A percentile compares a stretch with the other conserved stretches of the same genome.
Conservation (phyloP, 371 early-diverging fungal genomes). For the Syncephalastrum racemosum region DNA sequence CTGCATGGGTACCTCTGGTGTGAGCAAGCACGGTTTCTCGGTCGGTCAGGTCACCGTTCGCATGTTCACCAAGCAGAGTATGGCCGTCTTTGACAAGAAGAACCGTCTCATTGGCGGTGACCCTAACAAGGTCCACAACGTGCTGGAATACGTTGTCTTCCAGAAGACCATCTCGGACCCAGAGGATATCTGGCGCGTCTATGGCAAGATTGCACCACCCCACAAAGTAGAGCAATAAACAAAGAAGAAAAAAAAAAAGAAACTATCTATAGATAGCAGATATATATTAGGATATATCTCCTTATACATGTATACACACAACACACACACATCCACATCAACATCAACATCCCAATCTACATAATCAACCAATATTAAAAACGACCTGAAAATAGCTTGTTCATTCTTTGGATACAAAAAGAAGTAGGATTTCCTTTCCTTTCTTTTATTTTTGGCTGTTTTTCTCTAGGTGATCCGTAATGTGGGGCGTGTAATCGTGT, state of each 20-base stretch:
- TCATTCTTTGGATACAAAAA: too few relatives aligned
- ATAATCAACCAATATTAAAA: too few relatives aligned
- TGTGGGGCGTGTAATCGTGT: too few relatives aligned
- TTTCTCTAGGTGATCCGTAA: too few relatives aligned
- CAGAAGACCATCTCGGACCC: conserved; percentile 67
- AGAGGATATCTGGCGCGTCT: conserved; percentile 69
- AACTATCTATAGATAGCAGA: not conserved
- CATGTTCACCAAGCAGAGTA: conserved; percentile 72
- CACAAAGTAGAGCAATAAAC: conserved; percentile 33
- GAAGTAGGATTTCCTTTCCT: too few relatives aligned
- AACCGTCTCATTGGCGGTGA: conserved; percentile 57
- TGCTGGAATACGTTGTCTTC: conserved; percentile 71
- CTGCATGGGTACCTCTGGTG: conserved; percentile 42
- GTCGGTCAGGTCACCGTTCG: conserved; percentile 70
- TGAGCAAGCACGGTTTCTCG: conserved; percentile 51
- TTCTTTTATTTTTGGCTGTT: too few relatives aligned
- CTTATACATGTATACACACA: too few relatives aligned
- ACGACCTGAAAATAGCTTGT: too few relatives aligned
- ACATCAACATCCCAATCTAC: too few relatives aligned
- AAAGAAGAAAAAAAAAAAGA: not conserved
- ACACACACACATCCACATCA: too few relatives aligned
- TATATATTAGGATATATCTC: too few relatives aligned
- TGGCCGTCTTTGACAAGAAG: conserved; percentile 63
- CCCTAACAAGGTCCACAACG: conserved; percentile 56
- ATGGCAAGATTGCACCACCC: conserved; percentile 65